Base-by-base conservation (phyloP, 805 yeast species). In the Candida coquimbonensis region DNA sequence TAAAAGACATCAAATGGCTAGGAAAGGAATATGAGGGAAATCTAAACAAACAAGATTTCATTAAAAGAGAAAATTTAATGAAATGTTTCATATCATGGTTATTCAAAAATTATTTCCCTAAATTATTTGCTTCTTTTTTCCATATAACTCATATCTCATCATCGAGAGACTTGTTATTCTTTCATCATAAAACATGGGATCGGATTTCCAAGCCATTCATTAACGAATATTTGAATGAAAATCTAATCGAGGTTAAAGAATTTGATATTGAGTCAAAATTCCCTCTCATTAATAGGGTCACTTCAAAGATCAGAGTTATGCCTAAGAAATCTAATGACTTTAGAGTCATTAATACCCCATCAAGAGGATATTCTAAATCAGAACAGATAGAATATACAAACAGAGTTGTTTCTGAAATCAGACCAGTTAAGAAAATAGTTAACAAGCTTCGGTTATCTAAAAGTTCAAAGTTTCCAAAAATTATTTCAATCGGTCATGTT, bases 141-240 rank as follows among this genome's bases (percentile, higher is more conserved):
- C 81, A 85, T 56, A 80, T 83, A 6, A 81, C 93, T 0, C 84
- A 81, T 40, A 61, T 68, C 1, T 73, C 77, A 9, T 68, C 70
- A 0, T 57, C 67, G 0, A 62, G 58, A 9, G 62, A 64, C 5
- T 47, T 77, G 0, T 44, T 69, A 0, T 86, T 68, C 56, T 86
- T 75, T 54, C 70, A 81, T 16, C 88, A 80, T 44, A 68, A 64
- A 24, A 61, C 67, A 1, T 88, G 96, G 95, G 56, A 52, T 9
- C 38, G 39, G 33, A 61, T 75, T 16, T 66, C 77, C 3, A 53
- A 53, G 12, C 62, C 63, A 1, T 83, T 74, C 66, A 57, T 72
- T 43, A 55, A 61, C 5, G 51, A 46, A 13, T 84, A 83, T 54
- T 60, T 66, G 31, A 52, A 55, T 0, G 59, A 61, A 5, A 67